These are phyloP conservation scores for Penicillium subrubescens DNA, from an alignment of 495 filamentous ascomycete species.

Conservation along the genomic window DNA sequence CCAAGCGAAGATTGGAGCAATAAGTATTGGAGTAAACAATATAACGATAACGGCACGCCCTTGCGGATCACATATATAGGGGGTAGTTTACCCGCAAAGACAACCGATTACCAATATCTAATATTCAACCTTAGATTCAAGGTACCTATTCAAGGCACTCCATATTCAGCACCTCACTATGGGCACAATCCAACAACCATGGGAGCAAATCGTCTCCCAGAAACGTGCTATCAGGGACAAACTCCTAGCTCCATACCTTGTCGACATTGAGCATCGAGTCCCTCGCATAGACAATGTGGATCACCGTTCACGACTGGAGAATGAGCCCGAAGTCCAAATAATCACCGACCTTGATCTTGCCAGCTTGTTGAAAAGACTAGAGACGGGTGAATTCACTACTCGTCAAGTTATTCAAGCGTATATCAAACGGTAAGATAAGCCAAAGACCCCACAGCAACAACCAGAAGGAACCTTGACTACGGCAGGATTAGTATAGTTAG, in stretches of 20 bases:
- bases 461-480: not conserved
- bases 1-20: not conserved
- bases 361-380: slow-evolving; percentile 34
- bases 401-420: slow-evolving; percentile 46
- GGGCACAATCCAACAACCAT: slow-evolving; percentile 20
- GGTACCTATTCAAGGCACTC: not conserved
- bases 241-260: slow-evolving; percentile 32
- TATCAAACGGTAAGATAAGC: slow-evolving; percentile 47
- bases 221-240: slow-evolving; percentile 36
- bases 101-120: not conserved
- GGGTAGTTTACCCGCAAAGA: not conserved
- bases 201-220: slow-evolving; percentile 35
- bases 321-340: slow-evolving; percentile 27
- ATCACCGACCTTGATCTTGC: slow-evolving; percentile 46
- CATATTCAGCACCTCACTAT: not conserved
- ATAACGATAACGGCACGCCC: slow-evolving; percentile 20
- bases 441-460: not conserved
- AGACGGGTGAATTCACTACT: slow-evolving; percentile 44
- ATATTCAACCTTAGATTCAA: no score
- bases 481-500: not conserved
- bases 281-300: slow-evolving; percentile 28
- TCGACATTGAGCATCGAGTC: slow-evolving; percentile 28
- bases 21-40: not conserved
- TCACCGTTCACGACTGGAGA: slow-evolving; percentile 25
- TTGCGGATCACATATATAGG: not conserved